These are phyloP conservation scores for Pseudogymnoascus sp. DNA, from an alignment of 2,329 filamentous ascomycete species.

Conservation along the genomic window DNA sequence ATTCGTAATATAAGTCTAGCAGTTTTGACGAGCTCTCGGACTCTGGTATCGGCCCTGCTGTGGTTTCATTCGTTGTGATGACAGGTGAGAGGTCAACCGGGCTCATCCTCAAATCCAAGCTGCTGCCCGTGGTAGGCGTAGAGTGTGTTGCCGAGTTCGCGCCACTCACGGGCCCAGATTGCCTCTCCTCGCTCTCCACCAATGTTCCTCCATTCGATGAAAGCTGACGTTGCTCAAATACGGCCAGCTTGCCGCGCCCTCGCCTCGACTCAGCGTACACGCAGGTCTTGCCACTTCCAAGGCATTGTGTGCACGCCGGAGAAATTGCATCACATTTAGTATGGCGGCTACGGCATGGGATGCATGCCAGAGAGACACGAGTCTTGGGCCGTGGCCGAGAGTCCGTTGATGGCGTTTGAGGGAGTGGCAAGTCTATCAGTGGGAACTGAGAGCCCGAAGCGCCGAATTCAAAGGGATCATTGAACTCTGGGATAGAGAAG, in stretches of 20 bases:
- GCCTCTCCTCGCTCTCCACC: conserved; percentile 12
- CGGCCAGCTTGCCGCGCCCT: conserved; percentile 31
- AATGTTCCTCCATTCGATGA: conserved; percentile 27
- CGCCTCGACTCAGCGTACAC: conserved; percentile 40
- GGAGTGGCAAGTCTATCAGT: background rate
- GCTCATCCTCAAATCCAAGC: background rate
- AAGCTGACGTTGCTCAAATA: conserved; percentile 9
- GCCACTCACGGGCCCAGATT: background rate
- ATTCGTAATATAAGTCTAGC: conserved; percentile 11
- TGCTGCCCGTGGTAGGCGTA: background rate
- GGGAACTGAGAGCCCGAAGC: background rate
- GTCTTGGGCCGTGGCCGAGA: background rate
- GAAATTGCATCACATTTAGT: conserved; percentile 39
- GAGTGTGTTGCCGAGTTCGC: background rate
- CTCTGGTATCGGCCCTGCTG: conserved; percentile 18
- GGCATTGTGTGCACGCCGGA: conserved; percentile 36
- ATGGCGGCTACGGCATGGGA: conserved; percentile 29
- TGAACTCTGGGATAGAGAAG: background rate
- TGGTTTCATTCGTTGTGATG: background rate
- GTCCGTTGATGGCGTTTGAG: background rate
- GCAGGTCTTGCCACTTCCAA: conserved; percentile 34
- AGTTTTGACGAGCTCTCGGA: conserved; percentile 14
- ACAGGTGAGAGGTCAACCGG: background rate
- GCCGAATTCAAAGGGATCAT: background rate
- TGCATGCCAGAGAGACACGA: conserved; percentile 6